Percentiles rank a stretch among this genome's conserved stretches.
Conservation (phyloP, 441 rosid species). For the Melastoma candidum region DNA sequence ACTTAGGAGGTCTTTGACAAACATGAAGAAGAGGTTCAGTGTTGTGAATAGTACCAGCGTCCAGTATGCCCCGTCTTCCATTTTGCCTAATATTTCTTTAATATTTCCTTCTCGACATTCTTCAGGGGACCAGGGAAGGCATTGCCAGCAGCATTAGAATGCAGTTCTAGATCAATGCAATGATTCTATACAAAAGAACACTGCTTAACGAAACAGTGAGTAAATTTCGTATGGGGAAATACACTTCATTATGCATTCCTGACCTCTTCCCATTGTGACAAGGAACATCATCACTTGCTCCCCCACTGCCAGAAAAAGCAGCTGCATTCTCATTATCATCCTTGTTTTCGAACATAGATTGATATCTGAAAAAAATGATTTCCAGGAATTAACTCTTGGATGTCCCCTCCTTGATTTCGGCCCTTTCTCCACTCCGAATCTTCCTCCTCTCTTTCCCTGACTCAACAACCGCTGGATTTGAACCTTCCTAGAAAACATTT, state of each 20-base stretch:
- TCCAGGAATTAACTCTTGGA: constrained; percentile 86
- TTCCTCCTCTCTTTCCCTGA: constrained; percentile 51
- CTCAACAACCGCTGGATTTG: constrained; percentile 71
- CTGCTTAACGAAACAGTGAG: constrained; percentile 12
- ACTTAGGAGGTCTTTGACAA: no score
- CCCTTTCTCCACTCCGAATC: constrained; percentile 33
- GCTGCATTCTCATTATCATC: background rate
- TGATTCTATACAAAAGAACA: background rate
- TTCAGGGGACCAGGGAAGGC: constrained; percentile 82
- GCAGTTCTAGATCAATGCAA: no score
- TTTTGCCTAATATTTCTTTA: constrained; percentile 85
- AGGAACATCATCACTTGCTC: constrained; percentile 5
- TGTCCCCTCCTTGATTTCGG: constrained; percentile 29
- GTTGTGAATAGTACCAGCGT: constrained; percentile 40
- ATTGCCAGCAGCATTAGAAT: constrained; percentile 59
- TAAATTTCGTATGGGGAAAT: constrained; percentile 3
- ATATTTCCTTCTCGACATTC: constrained; percentile 74
- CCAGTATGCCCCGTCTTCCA: constrained; percentile 86
- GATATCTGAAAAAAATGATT: constrained; percentile 52
- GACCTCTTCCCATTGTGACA: constrained; percentile 33
- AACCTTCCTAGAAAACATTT: constrained; percentile 43
- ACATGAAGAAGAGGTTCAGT: no score
- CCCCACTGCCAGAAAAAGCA: constrained; percentile 14
- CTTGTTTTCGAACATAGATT: constrained; percentile 17
- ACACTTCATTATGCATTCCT: constrained; percentile 23